A percentile compares a stretch with the other conserved stretches of the same genome.
Conservation (phyloP, 2,329 filamentous ascomycete species). For the Albifimbria verrucaria region DNA sequence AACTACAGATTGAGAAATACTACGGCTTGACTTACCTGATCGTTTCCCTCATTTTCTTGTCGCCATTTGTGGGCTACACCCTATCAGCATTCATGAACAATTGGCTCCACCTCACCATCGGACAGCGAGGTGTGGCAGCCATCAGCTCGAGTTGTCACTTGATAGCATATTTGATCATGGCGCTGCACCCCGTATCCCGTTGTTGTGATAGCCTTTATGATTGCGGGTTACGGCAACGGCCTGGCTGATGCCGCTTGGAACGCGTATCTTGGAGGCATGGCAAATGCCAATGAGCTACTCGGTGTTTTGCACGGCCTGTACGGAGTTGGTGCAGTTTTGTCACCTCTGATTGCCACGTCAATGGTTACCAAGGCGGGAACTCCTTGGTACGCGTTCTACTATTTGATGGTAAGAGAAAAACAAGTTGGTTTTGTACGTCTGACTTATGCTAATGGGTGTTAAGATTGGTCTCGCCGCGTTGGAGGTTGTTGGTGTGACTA, state of each 20-base stretch:
- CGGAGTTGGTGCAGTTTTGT: constrained; percentile 66
- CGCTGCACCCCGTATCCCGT: constrained; percentile 67
- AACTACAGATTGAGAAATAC: constrained; percentile 37
- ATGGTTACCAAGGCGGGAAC: constrained; percentile 63
- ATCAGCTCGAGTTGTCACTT: constrained; percentile 62
- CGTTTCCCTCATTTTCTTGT: constrained; percentile 64
- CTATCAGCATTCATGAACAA: constrained; percentile 63
- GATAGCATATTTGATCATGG: constrained; percentile 61
- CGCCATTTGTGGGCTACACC: constrained; percentile 64
- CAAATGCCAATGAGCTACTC: constrained; percentile 67
- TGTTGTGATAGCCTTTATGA: constrained; percentile 60
- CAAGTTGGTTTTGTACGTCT: not conserved
- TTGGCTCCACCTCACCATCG: constrained; percentile 58
- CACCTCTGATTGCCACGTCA: constrained; percentile 67
- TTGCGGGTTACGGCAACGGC: constrained; percentile 71
- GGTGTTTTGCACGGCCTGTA: constrained; percentile 72
- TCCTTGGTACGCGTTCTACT: constrained; percentile 73
- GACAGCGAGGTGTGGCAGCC: constrained; percentile 69
- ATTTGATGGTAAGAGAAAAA: constrained; percentile 55
- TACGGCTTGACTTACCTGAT: constrained; percentile 60
- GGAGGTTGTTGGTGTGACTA: constrained; percentile 49
- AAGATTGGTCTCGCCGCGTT: constrained; percentile 47
- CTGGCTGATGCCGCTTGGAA: constrained; percentile 60
- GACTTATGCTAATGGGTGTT: not conserved
- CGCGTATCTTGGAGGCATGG: constrained; percentile 67